Evolutionary conservation across 768 basidiomycete genomes (phyloP), one percentile per base, ranked within the genome.

Genomic region (Tremella mesenterica): DNA sequence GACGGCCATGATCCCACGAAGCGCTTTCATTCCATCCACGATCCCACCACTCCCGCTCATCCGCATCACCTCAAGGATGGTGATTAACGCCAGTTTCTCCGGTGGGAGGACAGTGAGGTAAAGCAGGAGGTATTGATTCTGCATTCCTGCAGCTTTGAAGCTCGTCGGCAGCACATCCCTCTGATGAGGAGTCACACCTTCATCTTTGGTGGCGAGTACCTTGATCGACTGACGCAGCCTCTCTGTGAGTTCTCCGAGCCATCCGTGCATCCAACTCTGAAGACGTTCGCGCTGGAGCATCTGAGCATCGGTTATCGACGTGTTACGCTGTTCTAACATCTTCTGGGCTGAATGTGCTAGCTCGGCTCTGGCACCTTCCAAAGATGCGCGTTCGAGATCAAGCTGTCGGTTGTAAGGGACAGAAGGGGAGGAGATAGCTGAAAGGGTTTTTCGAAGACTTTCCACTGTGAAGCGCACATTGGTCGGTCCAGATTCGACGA

Each of bases 61-160:
- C 4, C 86, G 81, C 84, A 96, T 85, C 36, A 89, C 71, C 70
- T 95, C 91, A 31, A 91, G 78, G 62, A 96, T 89, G 9, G 87
- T 86, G 64, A 97, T 82, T 16, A 93, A 76, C 0, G 89, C 90
- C 6, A 96, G 79, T 56, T 83, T 85, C 48, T 87, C 82, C 0
- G 86, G 77, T 16, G 81, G 79, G 23, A 96, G 77, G 1, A 92
- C 80, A 3, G 78, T 76, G 16, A 95, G 76, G 75, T 88, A 92
- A 7, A 87, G 85, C 3, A 78, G 76, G 21, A 91, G 69, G 23
- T 66, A 63, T 16, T 50, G 47, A 0, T 70, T 74, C 48, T 64
- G 57, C 53, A 65, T 59, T 49, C 53, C 48, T 27, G 48, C 45
- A 20, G 13, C 38, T 38, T n/a, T 53, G 23, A 41, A 55, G 50